Evolutionary conservation across 2,329 filamentous ascomycete species (phyloP), one percentile per base, ranked within the genome.

Genomic region (Trichophyton schoenleinii): DNA sequence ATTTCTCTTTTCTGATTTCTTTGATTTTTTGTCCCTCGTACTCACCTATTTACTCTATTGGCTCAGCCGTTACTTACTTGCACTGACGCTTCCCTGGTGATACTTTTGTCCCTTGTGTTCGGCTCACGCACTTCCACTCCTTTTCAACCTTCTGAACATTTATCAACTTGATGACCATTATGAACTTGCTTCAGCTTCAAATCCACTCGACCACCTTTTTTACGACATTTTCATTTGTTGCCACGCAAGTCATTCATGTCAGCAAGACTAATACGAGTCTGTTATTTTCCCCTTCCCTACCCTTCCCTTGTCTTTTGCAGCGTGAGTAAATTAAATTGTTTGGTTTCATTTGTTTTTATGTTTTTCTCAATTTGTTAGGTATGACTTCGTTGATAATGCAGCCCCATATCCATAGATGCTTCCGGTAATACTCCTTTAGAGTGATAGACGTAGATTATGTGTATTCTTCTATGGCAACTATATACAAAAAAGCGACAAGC

Each of bases 151-250:
- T 4, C 46, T 28, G 20, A 28, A 49, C 31, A 49, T 28, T 22
- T 49, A 34, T 36, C 49, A 55, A 31, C 20, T 49, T 49, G 46
- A 49, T 49, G 46, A 49, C 46, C 13, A 28, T 28, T 34, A 15
- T 55, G 49, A 11, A 55, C 49, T 55, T 55, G 49, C 49, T 53
- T 34, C 8, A 55, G 49, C 49, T 18, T 18, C 28, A 28, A 22
- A 68, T 52, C 1, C 25, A 55, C 9, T 65, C 63, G 8, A 71
- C 42, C 18, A 18, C 75, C 64, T 1, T 76, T 69, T 65, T 78
- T 77, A 42, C 73, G 72, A 65, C 80, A 71, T 60, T 64, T 31
- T 62, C 59, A 60, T 71, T 71, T 55, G 49, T 55, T 55, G 49
- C 49, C 9, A 52, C 18, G 48, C 48, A 55, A 55, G 49, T 55